Conservation (phyloP, 2,329 filamentous ascomycete species). For the Fusarium drepaniforme region DNA sequence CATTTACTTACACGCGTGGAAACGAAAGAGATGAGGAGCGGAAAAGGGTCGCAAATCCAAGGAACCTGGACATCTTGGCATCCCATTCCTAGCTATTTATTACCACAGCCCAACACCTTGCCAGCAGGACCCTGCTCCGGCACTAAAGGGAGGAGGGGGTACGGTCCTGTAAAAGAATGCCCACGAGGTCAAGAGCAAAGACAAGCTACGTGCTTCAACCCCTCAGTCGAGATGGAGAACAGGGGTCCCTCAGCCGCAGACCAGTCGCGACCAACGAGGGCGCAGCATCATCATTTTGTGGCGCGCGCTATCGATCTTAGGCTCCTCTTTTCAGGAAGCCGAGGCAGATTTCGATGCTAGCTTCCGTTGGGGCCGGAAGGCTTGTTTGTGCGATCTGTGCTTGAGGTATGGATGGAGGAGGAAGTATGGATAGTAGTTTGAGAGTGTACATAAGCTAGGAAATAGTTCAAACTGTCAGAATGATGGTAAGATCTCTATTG, state of each 20-base stretch:
- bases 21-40: background rate
- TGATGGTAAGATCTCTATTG: background rate
- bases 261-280: background rate
- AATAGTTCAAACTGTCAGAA: background rate
- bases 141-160: background rate
- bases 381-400: background rate
- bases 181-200: background rate
- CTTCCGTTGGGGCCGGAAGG: background rate
- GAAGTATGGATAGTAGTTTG: background rate
- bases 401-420: background rate
- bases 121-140: background rate
- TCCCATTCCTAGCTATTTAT: background rate
- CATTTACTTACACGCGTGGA: constrained; percentile 10
- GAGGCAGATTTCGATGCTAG: background rate
- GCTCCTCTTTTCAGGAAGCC: background rate
- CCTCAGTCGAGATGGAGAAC: background rate
- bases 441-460: background rate
- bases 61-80: background rate
- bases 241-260: background rate
- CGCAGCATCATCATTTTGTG: background rate
- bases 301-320: background rate
- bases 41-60: background rate
- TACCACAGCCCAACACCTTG: background rate
- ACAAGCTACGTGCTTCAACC: background rate
- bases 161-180: background rate